Conservation (phyloP, 257 asterid genomes). For the Solanum infundibuliforme region DNA sequence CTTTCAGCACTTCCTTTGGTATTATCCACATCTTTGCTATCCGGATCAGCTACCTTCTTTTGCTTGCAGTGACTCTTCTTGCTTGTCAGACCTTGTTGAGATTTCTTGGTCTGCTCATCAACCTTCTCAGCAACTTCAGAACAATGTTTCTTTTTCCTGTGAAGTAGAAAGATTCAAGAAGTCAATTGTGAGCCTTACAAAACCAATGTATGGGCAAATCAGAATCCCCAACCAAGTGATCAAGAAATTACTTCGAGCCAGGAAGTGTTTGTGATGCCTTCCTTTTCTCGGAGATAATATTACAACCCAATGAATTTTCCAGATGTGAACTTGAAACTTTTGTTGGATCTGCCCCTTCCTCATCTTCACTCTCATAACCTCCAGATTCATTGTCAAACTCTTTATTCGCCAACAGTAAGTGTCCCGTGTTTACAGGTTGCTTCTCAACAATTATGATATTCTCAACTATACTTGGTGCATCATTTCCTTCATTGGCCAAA, state of each 20-base stretch:
- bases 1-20: constrained; percentile 22
- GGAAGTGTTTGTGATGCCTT: constrained; percentile 45
- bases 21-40: constrained; percentile 13
- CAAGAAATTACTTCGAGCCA: constrained; percentile 35
- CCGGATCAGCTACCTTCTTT: constrained; percentile 19
- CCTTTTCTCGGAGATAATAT: constrained; percentile 42
- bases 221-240: not conserved
- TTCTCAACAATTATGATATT: constrained; percentile 33
- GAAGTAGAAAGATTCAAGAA: not conserved
- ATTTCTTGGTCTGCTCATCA: constrained; percentile 21
- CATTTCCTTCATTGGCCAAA: constrained; percentile 31
- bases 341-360: constrained; percentile 1
- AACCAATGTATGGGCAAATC: not conserved
- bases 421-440: constrained; percentile 26
- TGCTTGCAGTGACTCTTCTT: constrained; percentile 20
- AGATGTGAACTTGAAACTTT: not conserved
- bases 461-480: constrained; percentile 19
- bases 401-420: constrained; percentile 51
- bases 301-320: constrained; percentile 20
- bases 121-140: constrained; percentile 24
- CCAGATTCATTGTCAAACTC: constrained; percentile 67
- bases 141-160: constrained; percentile 56
- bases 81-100: constrained; percentile 13
- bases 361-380: constrained; percentile 47
- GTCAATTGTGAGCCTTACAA: not conserved